Evolutionary conservation across 2,329 filamentous ascomycete genomes (phyloP), one percentile per base, ranked within the genome.

Genomic region (Epichloe gansuensis): DNA sequence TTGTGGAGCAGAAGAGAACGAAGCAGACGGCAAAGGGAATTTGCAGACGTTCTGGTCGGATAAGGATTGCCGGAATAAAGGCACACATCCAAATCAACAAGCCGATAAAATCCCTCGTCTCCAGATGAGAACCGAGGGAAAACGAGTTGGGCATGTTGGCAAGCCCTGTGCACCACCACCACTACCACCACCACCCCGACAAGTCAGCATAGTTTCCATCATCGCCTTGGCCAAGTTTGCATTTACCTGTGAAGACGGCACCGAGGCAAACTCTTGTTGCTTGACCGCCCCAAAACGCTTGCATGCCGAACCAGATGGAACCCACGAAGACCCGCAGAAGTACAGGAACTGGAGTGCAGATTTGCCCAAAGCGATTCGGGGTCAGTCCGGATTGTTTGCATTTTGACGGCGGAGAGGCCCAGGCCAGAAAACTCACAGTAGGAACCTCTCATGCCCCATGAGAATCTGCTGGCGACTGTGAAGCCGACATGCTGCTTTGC

Each of bases 361-460:
- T 17, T 17, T 17, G 17, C 17, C 17, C 2, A 12, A 12, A 12
- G 11, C 4, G 35, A 38, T 15, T 11, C 11, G 11, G 34, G 35
- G 3, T 42, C 25, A 27, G 25, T 27, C 6, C 25, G 7, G 25
- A 27, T 27, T n/a, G 25, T 6, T 5, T 25, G 25, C 1, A 5
- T 5, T 6, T 27, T 27, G 25, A 8, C 25, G 7, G 25, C 6
- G 25, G 25, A 27, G 25, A 27, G 25, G 25, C 9, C 40, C 17
- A 17, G 17, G 17, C 17, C 17, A 17, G 17, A 17, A 17, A 55
- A 23, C 56, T 47, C 25, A 59, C 60, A 58, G 50, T 74, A 76
- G 45, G 70, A 72, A 2, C 67, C 73, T 34, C 70, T 64, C 60
- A 75, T 59, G 3, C 74, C 74, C 73, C 74, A 76, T 7, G 70